Percentiles rank a stretch among this genome's conserved stretches.
phyloP scores from a whole-genome alignment of 2,329 filamentous ascomycete genomes.

The Cercospora zeina region DNA sequence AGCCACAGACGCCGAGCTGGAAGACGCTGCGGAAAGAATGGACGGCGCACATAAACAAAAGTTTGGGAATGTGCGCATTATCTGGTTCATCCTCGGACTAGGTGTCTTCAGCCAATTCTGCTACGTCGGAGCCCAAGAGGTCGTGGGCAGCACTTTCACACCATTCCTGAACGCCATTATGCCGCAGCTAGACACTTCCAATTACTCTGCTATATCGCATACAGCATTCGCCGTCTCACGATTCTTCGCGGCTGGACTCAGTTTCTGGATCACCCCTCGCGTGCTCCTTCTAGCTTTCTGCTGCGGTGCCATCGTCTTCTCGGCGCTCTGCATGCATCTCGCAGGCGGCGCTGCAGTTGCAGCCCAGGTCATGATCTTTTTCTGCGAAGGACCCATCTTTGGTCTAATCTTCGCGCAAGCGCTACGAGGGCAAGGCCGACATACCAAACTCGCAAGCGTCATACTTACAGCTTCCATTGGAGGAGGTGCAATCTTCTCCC shows the following conservation, averaged over 20 bases:
- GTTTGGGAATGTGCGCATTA: slow-evolving; percentile 50
- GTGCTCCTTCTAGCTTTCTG: slow-evolving; percentile 58
- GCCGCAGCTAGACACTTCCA: slow-evolving; percentile 40
- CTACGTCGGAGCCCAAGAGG: slow-evolving; percentile 63
- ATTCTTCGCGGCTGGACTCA: slow-evolving; percentile 56
- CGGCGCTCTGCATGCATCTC: slow-evolving; percentile 54
- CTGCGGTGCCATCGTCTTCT: slow-evolving; percentile 54
- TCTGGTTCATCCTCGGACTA: slow-evolving; percentile 58
- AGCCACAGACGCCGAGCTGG: slow-evolving; percentile 61
- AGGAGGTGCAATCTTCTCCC: slow-evolving; percentile 57
- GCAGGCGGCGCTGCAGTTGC: slow-evolving; percentile 49
- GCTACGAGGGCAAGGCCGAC: slow-evolving; percentile 58
- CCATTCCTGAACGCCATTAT: slow-evolving; percentile 47
- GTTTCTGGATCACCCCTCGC: slow-evolving; percentile 59
- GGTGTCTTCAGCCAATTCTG: slow-evolving; percentile 59
- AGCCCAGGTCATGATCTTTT: slow-evolving; percentile 55
- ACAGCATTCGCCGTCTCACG: slow-evolving; percentile 60
- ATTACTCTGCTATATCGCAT: slow-evolving; percentile 57
- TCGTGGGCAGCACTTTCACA: slow-evolving; percentile 52
- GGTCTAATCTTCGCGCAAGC: slow-evolving; percentile 59
- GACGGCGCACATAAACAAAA: slow-evolving; percentile 52
- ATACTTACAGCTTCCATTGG: slow-evolving; percentile 57
- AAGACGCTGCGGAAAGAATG: slow-evolving; percentile 55
- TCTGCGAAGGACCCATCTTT: slow-evolving; percentile 63
- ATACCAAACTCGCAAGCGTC: slow-evolving; percentile 59